phyloP scores from a whole-genome alignment of 192 early-diverging fungal species.

The Phycomyces blakesleeanus region DNA sequence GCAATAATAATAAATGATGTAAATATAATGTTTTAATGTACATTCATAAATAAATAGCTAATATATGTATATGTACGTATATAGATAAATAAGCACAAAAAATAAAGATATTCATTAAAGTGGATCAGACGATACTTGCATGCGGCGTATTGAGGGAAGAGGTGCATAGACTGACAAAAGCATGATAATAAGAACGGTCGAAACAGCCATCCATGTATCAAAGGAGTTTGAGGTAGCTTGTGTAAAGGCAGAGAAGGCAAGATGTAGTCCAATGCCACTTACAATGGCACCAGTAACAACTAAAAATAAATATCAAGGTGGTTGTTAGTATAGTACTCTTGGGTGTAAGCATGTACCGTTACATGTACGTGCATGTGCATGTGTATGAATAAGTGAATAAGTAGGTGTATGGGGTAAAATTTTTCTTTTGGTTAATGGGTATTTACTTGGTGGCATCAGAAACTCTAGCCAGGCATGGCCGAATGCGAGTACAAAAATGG shows the following conservation, averaged over 20 bases:
- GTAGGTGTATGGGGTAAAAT: neutral
- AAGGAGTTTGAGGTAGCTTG: slow-evolving; percentile 32
- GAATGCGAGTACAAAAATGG: slow-evolving; percentile 35
- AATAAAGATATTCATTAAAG: neutral
- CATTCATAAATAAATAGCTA: no score
- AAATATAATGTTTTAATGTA: no score
- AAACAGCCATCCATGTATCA: slow-evolving; percentile 40
- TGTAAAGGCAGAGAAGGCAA: slow-evolving; percentile 38
- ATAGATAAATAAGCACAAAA: no score
- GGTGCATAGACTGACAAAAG: slow-evolving; percentile 41
- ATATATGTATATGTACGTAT: no score
- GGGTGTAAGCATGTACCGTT: no score
- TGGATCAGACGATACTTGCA: neutral
- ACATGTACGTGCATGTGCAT: no score
- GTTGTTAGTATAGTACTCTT: no score
- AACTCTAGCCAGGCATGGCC: slow-evolving; percentile 44
- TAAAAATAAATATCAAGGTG: no score
- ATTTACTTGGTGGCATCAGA: slow-evolving; percentile 46
- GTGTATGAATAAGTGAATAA: no score
- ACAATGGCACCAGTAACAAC: slow-evolving; percentile 53
- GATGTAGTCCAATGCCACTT: slow-evolving; percentile 45
- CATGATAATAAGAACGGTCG: slow-evolving; percentile 36
- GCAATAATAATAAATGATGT: neutral
- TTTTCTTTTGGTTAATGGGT: neutral
- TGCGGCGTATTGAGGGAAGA: slow-evolving; percentile 33